Conservation (phyloP, 768 basidiomycete species). For the Rhodocollybia butyracea region DNA sequence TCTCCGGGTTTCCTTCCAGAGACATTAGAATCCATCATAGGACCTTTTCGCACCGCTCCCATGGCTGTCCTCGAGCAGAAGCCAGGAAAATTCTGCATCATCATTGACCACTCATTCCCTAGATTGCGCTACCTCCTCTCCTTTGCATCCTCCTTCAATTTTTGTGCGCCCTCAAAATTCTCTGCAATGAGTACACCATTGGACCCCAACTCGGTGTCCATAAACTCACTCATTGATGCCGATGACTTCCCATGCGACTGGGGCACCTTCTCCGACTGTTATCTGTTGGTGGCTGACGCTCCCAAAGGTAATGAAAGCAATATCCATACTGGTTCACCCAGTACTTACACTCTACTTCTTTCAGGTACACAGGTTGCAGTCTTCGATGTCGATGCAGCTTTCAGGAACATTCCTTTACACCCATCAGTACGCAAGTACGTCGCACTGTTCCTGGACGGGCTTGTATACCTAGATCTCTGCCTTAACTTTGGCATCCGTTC, state of each 20-base stretch:
- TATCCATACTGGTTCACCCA: no score
- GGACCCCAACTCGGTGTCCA: constrained; percentile 13
- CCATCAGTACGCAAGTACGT: constrained; percentile 23
- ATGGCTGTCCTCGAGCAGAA: no score
- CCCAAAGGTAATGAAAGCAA: no score
- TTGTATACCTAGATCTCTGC: constrained; percentile 25
- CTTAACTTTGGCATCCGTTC: constrained; percentile 26
- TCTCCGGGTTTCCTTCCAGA: no score
- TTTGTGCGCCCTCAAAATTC: neutral
- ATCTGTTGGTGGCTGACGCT: constrained; percentile 21
- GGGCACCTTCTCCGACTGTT: constrained; percentile 27
- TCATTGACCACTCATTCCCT: no score
- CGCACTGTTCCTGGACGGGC: constrained; percentile 18
- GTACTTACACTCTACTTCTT: no score
- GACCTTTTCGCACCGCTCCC: no score
- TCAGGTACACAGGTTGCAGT: constrained; percentile 33
- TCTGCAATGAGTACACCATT: neutral
- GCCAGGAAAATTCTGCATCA: no score
- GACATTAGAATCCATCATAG: no score
- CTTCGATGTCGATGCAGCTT: constrained; percentile 36
- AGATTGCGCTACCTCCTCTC: no score
- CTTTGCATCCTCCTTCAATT: no score
- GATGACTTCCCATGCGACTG: constrained; percentile 24
- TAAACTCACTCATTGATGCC: constrained; percentile 24
- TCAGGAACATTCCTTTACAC: constrained; percentile 27